phyloP scores from a whole-genome alignment of 2,329 filamentous ascomycete genomes.

The Beauveria medogensis region DNA sequence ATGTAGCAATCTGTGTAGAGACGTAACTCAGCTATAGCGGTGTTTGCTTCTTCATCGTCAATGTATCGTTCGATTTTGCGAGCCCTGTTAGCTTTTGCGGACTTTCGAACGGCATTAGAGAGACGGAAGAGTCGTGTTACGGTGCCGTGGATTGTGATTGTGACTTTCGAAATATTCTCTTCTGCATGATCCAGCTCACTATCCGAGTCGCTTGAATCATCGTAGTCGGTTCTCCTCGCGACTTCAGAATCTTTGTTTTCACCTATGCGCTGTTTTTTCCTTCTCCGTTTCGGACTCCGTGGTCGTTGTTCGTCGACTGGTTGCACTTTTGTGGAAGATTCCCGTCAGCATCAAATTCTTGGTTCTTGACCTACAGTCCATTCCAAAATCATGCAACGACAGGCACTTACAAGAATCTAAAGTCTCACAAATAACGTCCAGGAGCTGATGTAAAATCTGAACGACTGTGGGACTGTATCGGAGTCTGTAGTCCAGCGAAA shows the following conservation, averaged over 20 bases:
- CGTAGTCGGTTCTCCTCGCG: conserved; percentile 12
- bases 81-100: conserved; percentile 18
- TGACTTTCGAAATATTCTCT: conserved; percentile 18
- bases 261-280: background rate
- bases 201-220: conserved; percentile 12
- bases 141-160: conserved; percentile 17
- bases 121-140: conserved; percentile 22
- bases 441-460: conserved; percentile 16
- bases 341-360: background rate
- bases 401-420: conserved; percentile 1
- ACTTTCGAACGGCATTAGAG: conserved; percentile 21
- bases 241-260: conserved; percentile 11
- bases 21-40: conserved; percentile 20
- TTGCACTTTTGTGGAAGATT: background rate
- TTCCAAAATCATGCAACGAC: background rate
- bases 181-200: conserved; percentile 11
- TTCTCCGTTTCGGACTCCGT: background rate
- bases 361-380: background rate
- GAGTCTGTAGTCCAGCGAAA: conserved; percentile 23
- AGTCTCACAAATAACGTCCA: background rate
- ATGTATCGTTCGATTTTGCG: conserved; percentile 18
- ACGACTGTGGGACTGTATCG: conserved; percentile 20
- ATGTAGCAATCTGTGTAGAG: conserved; percentile 23
- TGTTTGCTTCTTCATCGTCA: conserved; percentile 21
- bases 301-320: background rate